phyloP scores from a whole-genome alignment of 139 green algal species.

The Asterochloris sp. region DNA sequence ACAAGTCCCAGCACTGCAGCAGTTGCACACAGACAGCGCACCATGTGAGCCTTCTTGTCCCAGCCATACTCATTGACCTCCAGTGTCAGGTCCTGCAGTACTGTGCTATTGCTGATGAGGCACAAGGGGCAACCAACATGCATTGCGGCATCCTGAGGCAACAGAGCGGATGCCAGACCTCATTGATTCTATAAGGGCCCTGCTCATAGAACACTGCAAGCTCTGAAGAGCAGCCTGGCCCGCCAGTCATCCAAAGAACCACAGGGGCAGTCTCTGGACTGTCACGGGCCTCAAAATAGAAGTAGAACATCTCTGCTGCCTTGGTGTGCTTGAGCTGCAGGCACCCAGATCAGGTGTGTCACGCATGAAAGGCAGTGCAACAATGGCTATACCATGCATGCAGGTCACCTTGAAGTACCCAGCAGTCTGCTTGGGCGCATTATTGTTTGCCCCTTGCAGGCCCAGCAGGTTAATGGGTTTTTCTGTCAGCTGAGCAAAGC shows the following conservation, averaged over 20 bases:
- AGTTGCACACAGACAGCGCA: too few species aligned
- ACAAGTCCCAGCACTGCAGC: too few species aligned
- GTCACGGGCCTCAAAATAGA: constrained; percentile 69
- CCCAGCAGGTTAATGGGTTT: constrained; percentile 5
- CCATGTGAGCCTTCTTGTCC: constrained; percentile 51
- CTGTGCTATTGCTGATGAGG: too few species aligned
- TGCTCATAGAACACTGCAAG: constrained; percentile 87
- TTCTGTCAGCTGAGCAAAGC: neutral
- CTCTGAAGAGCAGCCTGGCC: constrained; percentile 89
- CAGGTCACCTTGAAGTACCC: constrained; percentile 1
- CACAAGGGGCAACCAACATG: too few species aligned
- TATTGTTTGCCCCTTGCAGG: neutral
- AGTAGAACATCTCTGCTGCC: constrained; percentile 87
- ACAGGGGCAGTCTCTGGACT: constrained; percentile 38
- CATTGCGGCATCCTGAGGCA: too few species aligned
- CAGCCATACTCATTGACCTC: constrained; percentile 70
- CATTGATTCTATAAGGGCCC: constrained; percentile 77
- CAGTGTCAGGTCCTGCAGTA: constrained; percentile 45
- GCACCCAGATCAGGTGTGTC: neutral
- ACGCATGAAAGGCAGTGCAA: too few species aligned
- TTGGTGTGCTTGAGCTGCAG: constrained; percentile 18
- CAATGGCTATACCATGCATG: neutral
- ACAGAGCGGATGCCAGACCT: constrained; percentile 2
- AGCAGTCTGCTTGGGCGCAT: constrained; percentile 1
- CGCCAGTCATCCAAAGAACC: constrained; percentile 74